These are phyloP conservation scores for Magnaporthiopsis rhizophila DNA, from an alignment of 2,329 filamentous ascomycete genomes.

Conservation along the genomic window DNA sequence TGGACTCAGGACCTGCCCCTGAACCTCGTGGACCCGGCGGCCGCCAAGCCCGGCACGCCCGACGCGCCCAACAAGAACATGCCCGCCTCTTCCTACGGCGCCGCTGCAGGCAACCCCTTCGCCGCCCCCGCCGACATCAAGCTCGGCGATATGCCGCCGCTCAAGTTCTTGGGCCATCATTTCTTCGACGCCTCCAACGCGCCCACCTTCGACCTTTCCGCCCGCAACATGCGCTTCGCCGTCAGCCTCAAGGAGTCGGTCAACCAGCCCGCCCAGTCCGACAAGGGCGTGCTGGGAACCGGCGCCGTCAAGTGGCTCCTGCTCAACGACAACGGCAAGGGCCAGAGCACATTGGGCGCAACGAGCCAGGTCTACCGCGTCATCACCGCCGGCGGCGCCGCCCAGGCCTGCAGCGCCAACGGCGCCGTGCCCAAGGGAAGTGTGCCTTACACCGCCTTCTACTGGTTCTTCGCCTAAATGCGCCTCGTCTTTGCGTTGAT, in stretches of 20 bases:
- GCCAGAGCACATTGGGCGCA: slow-evolving; percentile 21
- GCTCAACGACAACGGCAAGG: slow-evolving; percentile 26
- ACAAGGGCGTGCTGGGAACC: slow-evolving; percentile 36
- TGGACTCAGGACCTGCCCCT: slow-evolving; percentile 37
- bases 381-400: slow-evolving; percentile 41
- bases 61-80: slow-evolving; percentile 17
- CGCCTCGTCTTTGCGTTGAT: neutral
- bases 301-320: slow-evolving; percentile 49
- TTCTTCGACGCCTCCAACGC: slow-evolving; percentile 49
- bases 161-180: slow-evolving; percentile 53
- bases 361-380: slow-evolving; percentile 44
- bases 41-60: slow-evolving; percentile 19
- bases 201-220: slow-evolving; percentile 53
- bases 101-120: slow-evolving; percentile 38
- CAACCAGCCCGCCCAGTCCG: slow-evolving; percentile 41
- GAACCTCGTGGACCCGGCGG: slow-evolving; percentile 28
- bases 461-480: slow-evolving; percentile 45
- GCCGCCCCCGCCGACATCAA: slow-evolving; percentile 27
- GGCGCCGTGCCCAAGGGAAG: slow-evolving; percentile 37
- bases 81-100: slow-evolving; percentile 27
- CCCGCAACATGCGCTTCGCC: slow-evolving; percentile 30
- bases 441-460: slow-evolving; percentile 47
- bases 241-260: slow-evolving; percentile 41
- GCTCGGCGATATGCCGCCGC: slow-evolving; percentile 17
- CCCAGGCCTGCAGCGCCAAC: slow-evolving; percentile 31